Percentiles rank a stretch among this genome's conserved stretches.
Evolutionary conservation across 176 grass and related monocot species (phyloP).

Genomic region (Avena atlantica): DNA sequence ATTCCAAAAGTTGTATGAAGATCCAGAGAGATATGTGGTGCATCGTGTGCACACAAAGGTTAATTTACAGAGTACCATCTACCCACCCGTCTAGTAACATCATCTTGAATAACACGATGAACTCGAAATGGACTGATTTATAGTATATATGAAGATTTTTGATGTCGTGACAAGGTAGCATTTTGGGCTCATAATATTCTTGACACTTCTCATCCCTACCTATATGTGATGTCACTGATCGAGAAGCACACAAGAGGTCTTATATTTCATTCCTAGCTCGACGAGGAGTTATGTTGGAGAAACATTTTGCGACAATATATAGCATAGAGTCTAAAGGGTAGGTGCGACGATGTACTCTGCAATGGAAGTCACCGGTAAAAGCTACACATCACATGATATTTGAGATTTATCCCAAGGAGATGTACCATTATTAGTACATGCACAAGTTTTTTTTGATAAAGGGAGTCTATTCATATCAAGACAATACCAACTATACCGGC

Average conservation of each 20-base stretch:
- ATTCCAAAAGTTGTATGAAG: too few species aligned
- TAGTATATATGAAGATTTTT: background rate
- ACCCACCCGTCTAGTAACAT: too few species aligned
- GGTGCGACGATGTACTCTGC: background rate
- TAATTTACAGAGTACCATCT: too few species aligned
- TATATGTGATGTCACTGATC: background rate
- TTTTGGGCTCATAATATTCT: background rate
- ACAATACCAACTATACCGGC: too few species aligned
- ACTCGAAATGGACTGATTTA: background rate
- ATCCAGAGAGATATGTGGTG: too few species aligned
- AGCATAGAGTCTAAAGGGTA: too few species aligned
- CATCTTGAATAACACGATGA: too few species aligned
- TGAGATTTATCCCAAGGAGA: background rate
- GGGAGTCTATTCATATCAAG: too few species aligned
- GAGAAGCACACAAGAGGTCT: background rate
- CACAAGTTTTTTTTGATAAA: background rate
- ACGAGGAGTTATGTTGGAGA: background rate
- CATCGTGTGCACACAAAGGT: too few species aligned
- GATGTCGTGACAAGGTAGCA: too few species aligned
- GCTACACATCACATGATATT: background rate
- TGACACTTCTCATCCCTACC: background rate
- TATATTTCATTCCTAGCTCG: background rate
- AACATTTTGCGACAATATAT: background rate
- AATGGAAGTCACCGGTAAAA: background rate
- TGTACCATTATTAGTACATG: too few species aligned